These are phyloP conservation scores for Leccinum boreale DNA, from an alignment of 768 basidiomycete genomes.

Conservation along the genomic window DNA sequence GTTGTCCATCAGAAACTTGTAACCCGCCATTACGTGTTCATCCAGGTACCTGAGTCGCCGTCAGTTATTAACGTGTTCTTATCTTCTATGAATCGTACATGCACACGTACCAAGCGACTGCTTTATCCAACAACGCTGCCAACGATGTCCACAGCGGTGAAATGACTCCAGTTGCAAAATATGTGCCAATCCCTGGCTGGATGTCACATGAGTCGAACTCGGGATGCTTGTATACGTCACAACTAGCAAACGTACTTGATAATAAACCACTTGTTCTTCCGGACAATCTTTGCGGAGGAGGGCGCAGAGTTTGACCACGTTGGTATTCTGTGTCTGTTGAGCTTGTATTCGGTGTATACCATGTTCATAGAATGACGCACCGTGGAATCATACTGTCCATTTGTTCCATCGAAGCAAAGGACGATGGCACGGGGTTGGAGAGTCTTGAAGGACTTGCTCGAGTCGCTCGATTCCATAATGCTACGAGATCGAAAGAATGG, in stretches of 20 bases:
- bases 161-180: constrained; percentile 63
- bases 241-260: constrained; percentile 50
- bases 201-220: background rate
- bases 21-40: constrained; percentile 73
- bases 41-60: constrained; percentile 55
- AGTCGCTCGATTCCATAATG: constrained; percentile 15
- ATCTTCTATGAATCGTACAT: background rate
- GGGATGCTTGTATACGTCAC: background rate
- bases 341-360: background rate
- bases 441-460: background rate
- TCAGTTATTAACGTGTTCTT: background rate
- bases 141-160: constrained; percentile 55
- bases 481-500: background rate
- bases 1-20: constrained; percentile 76
- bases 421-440: constrained; percentile 44
- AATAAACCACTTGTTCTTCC: constrained; percentile 60
- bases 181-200: constrained; percentile 48
- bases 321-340: constrained; percentile 48
- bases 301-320: constrained; percentile 67
- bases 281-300: constrained; percentile 57
- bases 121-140: constrained; percentile 63
- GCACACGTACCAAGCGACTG: constrained; percentile 64
- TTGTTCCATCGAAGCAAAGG: constrained; percentile 71
- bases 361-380: constrained; percentile 32
- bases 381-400: constrained; percentile 45